Percentiles rank a stretch among this genome's conserved stretches.
Evolutionary conservation across 805 yeast species (phyloP).

Genomic region (Saturnispora halmiae): DNA sequence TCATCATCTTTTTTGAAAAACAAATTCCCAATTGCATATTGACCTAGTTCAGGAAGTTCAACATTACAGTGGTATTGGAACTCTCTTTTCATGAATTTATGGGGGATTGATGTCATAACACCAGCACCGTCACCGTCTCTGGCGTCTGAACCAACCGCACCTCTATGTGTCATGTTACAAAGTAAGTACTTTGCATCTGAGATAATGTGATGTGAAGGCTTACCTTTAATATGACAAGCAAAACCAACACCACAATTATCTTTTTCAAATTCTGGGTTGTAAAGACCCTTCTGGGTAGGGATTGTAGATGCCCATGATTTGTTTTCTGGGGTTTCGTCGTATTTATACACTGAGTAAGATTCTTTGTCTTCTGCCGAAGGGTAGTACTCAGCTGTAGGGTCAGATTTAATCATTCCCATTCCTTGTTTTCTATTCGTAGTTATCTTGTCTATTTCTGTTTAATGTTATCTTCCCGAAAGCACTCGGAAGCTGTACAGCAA

Average conservation of each 20-base stretch:
- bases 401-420: conserved; percentile 24
- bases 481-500: neutral
- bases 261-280: conserved; percentile 87
- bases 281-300: conserved; percentile 81
- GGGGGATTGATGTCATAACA: conserved; percentile 86
- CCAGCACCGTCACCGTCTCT: conserved; percentile 99
- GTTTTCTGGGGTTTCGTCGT: conserved; percentile 71
- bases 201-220: conserved; percentile 80
- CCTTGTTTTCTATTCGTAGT: neutral
- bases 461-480: too few relatives aligned
- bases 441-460: neutral
- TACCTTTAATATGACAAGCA: conserved; percentile 88
- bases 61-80: conserved; percentile 62
- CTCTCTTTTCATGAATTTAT: conserved; percentile 76
- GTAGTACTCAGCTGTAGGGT: conserved; percentile 22
- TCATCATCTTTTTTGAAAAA: conserved; percentile 82
- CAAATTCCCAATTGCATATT: conserved; percentile 90
- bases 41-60: conserved; percentile 67
- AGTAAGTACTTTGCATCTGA: conserved; percentile 80
- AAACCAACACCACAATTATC: conserved; percentile 98
- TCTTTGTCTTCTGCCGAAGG: conserved; percentile 18
- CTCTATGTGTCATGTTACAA: conserved; percentile 98
- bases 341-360: conserved; percentile 42
- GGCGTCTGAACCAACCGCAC: conserved; percentile 94
- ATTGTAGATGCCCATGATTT: conserved; percentile 87